phyloP scores from a whole-genome alignment of 495 filamentous ascomycete genomes.

The Penicillium mononematosum region DNA sequence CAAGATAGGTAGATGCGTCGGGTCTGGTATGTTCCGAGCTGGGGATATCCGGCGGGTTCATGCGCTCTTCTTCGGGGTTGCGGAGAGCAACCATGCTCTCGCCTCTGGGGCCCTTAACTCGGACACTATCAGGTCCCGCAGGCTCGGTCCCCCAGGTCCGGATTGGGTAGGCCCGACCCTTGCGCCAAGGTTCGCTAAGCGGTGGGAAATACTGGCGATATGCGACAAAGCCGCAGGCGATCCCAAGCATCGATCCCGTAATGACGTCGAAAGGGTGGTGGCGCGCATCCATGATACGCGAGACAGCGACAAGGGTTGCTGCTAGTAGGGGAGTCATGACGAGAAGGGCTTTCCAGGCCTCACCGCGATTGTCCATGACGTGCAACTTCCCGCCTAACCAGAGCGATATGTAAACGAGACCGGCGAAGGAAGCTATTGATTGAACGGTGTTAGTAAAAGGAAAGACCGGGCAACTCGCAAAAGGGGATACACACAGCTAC shows the following conservation, averaged over 20 bases:
- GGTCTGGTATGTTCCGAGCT: constrained; percentile 2
- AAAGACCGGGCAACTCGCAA: constrained; percentile 6
- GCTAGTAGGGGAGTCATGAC: constrained; percentile 60
- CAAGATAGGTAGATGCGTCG: constrained; percentile 11
- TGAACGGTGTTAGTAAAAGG: constrained; percentile 6
- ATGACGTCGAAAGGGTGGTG: constrained; percentile 91
- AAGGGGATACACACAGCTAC: constrained; percentile 47
- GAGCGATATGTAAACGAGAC: constrained; percentile 74
- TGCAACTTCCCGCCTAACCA: constrained; percentile 57
- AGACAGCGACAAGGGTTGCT: constrained; percentile 54
- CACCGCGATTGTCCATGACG: constrained; percentile 64
- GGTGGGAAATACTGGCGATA: constrained; percentile 60
- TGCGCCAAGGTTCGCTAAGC: constrained; percentile 53
- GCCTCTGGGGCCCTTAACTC: constrained; percentile 7
- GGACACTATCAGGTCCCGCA: constrained; percentile 20
- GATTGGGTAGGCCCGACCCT: constrained; percentile 63
- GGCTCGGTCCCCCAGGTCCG: constrained; percentile 55
- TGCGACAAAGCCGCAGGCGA: constrained; percentile 45
- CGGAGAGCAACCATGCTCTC: constrained; percentile 36
- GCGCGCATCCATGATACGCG: constrained; percentile 71
- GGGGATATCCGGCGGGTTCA: constrained; percentile 19
- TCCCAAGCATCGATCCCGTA: constrained; percentile 68
- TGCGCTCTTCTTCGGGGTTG: constrained; percentile 35
- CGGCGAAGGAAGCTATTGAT: constrained; percentile 62
- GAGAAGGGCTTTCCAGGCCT: constrained; percentile 70